A percentile compares a stretch with the other conserved stretches of the same genome.
phyloP scores from a whole-genome alignment of 768 basidiomycete genomes.

The Boletus insuetus region DNA sequence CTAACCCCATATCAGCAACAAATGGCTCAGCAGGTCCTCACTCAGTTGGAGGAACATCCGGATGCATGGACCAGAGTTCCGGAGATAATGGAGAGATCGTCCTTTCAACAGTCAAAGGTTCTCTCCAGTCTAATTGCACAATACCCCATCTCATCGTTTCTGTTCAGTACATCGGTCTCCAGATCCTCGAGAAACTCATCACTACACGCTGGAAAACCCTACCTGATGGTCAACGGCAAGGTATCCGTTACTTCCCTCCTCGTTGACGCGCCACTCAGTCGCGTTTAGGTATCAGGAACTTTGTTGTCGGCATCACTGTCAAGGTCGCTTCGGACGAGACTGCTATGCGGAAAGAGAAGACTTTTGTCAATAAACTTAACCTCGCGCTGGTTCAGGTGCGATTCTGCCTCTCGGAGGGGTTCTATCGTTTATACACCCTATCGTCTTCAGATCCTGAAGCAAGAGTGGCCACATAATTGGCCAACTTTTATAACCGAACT shows the following conservation, averaged over 20 bases:
- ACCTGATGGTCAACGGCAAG: slow-evolving; percentile 91
- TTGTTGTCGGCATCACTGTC: slow-evolving; percentile 90
- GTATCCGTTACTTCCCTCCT: slow-evolving; percentile 36
- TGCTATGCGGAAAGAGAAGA: slow-evolving; percentile 87
- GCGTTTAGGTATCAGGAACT: slow-evolving; percentile 85
- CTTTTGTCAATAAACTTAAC: slow-evolving; percentile 94
- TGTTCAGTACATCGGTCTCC: slow-evolving; percentile 87
- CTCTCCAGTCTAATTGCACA: neutral
- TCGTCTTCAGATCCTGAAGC: slow-evolving; percentile 81
- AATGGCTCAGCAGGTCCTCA: slow-evolving; percentile 89
- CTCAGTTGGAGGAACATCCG: slow-evolving; percentile 93
- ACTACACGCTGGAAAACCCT: slow-evolving; percentile 94
- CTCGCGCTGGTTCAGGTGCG: slow-evolving; percentile 89
- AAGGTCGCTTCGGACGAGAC: slow-evolving; percentile 91
- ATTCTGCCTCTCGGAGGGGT: neutral
- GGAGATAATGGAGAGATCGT: slow-evolving; percentile 81
- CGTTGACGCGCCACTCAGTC: slow-evolving; percentile 9
- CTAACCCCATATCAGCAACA: slow-evolving; percentile 66
- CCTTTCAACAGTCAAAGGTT: slow-evolving; percentile 86
- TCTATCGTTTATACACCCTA: slow-evolving; percentile 2
- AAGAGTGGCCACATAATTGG: slow-evolving; percentile 99
- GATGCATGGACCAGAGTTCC: slow-evolving; percentile 98
- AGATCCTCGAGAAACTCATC: slow-evolving; percentile 95
- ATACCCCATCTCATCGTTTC: slow-evolving; percentile 13
- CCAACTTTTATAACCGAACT: slow-evolving; percentile 96